These are phyloP conservation scores for Eucalyptus shirleyi DNA, from an alignment of 345 rosid species.

Conservation along the genomic window DNA sequence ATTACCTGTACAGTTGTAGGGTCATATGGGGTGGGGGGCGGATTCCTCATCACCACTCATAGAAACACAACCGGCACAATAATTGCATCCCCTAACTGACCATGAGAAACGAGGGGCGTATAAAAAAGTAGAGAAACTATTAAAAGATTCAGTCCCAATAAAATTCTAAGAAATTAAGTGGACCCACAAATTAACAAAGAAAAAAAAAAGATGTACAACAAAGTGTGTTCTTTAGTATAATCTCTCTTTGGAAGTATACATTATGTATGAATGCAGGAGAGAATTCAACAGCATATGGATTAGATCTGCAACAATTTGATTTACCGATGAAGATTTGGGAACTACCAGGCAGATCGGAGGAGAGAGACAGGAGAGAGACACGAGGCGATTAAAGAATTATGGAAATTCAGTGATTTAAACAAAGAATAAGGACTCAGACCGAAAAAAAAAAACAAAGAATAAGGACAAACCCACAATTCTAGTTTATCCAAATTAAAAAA, in stretches of 20 bases:
- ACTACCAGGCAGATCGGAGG: neutral
- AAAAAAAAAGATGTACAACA: neutral
- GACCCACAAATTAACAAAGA: neutral
- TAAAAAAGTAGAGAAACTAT: neutral
- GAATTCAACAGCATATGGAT: neutral
- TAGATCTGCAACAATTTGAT: neutral
- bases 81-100: constrained; percentile 8
- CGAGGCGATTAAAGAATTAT: neutral
- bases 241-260: neutral
- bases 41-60: neutral
- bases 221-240: neutral
- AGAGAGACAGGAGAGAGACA: constrained; percentile 2
- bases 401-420: neutral
- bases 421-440: neutral
- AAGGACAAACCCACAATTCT: neutral
- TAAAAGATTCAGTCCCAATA: neutral
- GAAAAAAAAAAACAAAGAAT: neutral
- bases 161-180: neutral
- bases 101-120: constrained; percentile 8
- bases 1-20: neutral
- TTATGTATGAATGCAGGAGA: neutral
- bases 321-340: neutral
- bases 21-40: neutral
- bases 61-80: constrained; percentile 2
- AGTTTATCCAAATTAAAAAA: neutral